phyloP scores from a whole-genome alignment of 2,329 filamentous ascomycete genomes.

The Diplodia intermedia region DNA sequence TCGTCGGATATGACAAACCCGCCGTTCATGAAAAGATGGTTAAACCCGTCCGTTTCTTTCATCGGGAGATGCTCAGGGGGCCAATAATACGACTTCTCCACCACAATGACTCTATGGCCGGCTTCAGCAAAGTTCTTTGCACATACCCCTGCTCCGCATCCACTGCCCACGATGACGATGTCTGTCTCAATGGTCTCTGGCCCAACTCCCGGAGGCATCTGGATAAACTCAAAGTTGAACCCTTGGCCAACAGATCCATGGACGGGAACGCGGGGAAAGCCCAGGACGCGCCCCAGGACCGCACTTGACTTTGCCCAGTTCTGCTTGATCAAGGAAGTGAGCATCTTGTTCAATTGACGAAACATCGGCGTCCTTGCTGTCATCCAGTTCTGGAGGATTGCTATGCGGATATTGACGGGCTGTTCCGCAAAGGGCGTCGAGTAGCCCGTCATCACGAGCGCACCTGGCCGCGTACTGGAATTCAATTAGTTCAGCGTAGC shows the following conservation, averaged over 20 bases:
- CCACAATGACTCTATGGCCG: slow-evolving; percentile 76
- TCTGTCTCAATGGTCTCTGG: slow-evolving; percentile 75
- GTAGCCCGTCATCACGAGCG: slow-evolving; percentile 72
- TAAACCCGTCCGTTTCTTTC: slow-evolving; percentile 64
- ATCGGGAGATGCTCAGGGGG: slow-evolving; percentile 76
- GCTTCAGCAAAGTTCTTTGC: slow-evolving; percentile 83
- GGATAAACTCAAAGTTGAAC: slow-evolving; percentile 66
- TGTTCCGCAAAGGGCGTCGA: slow-evolving; percentile 68
- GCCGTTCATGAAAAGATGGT: slow-evolving; percentile 73
- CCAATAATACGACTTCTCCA: slow-evolving; percentile 84
- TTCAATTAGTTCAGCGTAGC: slow-evolving; percentile 33
- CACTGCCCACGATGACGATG: slow-evolving; percentile 84
- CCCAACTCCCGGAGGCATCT: slow-evolving; percentile 61
- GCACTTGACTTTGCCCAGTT: slow-evolving; percentile 64
- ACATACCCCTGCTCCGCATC: slow-evolving; percentile 81
- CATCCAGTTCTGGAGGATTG: slow-evolving; percentile 69
- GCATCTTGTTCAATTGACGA: slow-evolving; percentile 62
- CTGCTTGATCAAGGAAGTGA: slow-evolving; percentile 63
- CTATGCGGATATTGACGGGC: slow-evolving; percentile 65
- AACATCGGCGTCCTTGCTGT: slow-evolving; percentile 63
- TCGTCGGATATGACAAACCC: slow-evolving; percentile 64
- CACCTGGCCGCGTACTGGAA: slow-evolving; percentile 66
- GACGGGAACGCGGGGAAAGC: slow-evolving; percentile 64
- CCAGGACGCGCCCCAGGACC: slow-evolving; percentile 62
- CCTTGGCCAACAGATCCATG: slow-evolving; percentile 61